phyloP scores from a whole-genome alignment of 2,329 filamentous ascomycete species.

The Fusarium burgessii region DNA sequence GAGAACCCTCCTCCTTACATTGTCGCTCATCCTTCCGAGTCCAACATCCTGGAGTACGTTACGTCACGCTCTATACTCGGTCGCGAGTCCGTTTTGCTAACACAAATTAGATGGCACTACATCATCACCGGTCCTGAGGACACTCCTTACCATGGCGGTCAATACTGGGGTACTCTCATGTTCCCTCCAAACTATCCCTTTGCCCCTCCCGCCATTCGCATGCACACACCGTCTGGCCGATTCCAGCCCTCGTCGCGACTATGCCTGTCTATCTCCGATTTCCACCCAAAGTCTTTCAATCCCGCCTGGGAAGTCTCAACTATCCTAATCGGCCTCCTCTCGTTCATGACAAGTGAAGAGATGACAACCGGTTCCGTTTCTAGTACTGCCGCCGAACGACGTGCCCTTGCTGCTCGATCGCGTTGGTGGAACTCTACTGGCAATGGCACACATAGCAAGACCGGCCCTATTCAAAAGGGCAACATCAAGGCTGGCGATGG shows the following conservation, averaged over 20 bases:
- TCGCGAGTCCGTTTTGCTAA: constrained; percentile 17
- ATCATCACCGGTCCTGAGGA: constrained; percentile 94
- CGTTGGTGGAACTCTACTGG: constrained; percentile 98
- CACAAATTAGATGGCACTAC: constrained; percentile 81
- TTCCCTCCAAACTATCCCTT: constrained; percentile 98
- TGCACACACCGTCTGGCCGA: constrained; percentile 96
- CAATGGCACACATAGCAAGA: constrained; percentile 76
- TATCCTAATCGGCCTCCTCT: constrained; percentile 91
- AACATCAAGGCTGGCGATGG: constrained; percentile 94
- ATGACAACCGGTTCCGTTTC: constrained; percentile 95
- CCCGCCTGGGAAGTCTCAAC: constrained; percentile 98
- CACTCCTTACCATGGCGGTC: constrained; percentile 92
- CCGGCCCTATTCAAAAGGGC: constrained; percentile 70
- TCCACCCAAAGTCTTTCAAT: constrained; percentile 98
- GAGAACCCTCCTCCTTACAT: constrained; percentile 90
- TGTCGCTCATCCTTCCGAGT: constrained; percentile 86
- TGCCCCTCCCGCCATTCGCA: constrained; percentile 95
- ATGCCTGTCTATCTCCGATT: constrained; percentile 96
- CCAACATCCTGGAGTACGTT: constrained; percentile 87
- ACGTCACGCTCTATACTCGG: constrained; percentile 10
- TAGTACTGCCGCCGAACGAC: constrained; percentile 80
- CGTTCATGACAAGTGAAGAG: constrained; percentile 98
- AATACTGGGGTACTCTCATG: constrained; percentile 97
- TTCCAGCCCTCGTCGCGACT: constrained; percentile 94
- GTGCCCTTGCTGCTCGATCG: constrained; percentile 79